Percentiles rank a stretch among this genome's conserved stretches.
Conservation (phyloP, 208 protist species). For the Trypanosoma cruzi region DNA sequence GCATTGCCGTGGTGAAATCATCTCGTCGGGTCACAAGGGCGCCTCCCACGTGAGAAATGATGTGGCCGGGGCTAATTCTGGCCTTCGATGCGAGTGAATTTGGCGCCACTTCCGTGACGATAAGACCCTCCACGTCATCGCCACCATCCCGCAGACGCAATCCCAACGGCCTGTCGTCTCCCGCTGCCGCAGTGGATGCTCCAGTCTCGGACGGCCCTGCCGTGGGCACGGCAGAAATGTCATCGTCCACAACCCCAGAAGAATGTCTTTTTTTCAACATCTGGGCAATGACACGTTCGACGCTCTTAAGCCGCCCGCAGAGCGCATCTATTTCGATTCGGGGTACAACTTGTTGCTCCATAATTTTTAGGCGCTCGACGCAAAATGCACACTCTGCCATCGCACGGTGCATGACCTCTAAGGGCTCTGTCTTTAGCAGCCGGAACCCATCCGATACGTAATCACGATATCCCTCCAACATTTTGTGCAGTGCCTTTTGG, state of each 20-base stretch:
- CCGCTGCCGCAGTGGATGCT: background rate
- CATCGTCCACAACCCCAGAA: background rate
- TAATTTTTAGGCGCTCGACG: slow-evolving; percentile 34
- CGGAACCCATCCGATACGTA: slow-evolving; percentile 47
- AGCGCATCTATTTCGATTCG: slow-evolving; percentile 31
- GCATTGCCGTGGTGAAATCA: slow-evolving; percentile 37
- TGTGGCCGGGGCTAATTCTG: slow-evolving; percentile 32
- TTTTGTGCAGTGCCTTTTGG: slow-evolving; percentile 35
- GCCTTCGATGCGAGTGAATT: slow-evolving; percentile 32
- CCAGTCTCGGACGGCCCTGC: background rate
- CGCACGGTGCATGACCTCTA: slow-evolving; percentile 33
- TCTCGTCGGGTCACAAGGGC: slow-evolving; percentile 29
- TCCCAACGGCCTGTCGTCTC: background rate
- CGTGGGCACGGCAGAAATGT: background rate
- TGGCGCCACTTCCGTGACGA: slow-evolving; percentile 31
- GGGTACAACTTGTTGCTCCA: slow-evolving; percentile 34
- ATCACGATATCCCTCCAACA: slow-evolving; percentile 40
- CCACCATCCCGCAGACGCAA: slow-evolving; percentile 12
- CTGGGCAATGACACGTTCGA: slow-evolving; percentile 3
- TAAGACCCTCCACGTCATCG: slow-evolving; percentile 40
- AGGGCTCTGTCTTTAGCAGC: slow-evolving; percentile 22
- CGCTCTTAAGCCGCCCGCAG: slow-evolving; percentile 31
- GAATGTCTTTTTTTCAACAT: background rate
- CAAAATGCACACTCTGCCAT: slow-evolving; percentile 32
- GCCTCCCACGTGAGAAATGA: slow-evolving; percentile 57